Conservation (phyloP, 176 grass and related monocot genomes). For the Eragrostis nindensis region DNA sequence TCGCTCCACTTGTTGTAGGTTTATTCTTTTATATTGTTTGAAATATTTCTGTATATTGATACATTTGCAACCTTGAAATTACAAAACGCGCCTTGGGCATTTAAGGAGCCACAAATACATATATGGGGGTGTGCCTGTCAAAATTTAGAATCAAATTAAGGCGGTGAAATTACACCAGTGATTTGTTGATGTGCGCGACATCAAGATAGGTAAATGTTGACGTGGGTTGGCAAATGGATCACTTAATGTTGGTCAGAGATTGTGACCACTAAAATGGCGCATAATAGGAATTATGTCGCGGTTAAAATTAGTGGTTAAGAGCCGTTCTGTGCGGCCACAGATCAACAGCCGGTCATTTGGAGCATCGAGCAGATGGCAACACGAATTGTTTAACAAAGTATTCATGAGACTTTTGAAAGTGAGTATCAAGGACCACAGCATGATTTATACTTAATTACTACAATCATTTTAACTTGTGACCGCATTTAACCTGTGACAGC, state of each 20-base stretch:
- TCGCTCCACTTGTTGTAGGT: not conserved
- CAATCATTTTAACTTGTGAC: conserved; percentile 1
- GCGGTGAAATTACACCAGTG: too few relatives aligned
- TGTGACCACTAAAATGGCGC: conserved; percentile 30
- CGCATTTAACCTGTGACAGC: not conserved
- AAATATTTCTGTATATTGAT: not conserved
- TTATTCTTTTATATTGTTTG: not conserved
- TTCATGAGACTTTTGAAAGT: not conserved
- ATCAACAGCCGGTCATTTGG: not conserved
- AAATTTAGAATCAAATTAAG: too few relatives aligned
- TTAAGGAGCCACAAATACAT: too few relatives aligned
- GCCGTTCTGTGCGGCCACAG: not conserved
- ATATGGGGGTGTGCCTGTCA: too few relatives aligned
- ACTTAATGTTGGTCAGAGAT: not conserved
- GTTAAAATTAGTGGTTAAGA: not conserved
- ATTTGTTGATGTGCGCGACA: too few relatives aligned
- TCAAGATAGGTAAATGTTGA: not conserved
- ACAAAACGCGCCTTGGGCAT: too few relatives aligned
- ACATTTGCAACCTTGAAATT: not conserved
- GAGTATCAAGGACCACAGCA: not conserved
- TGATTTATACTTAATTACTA: not conserved
- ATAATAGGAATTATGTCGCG: not conserved
- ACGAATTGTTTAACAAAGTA: not conserved
- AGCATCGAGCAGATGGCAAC: not conserved
- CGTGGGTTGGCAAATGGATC: not conserved